Conservation (phyloP, 202 grass and related monocot genomes). For the Saccharum hybrid region DNA sequence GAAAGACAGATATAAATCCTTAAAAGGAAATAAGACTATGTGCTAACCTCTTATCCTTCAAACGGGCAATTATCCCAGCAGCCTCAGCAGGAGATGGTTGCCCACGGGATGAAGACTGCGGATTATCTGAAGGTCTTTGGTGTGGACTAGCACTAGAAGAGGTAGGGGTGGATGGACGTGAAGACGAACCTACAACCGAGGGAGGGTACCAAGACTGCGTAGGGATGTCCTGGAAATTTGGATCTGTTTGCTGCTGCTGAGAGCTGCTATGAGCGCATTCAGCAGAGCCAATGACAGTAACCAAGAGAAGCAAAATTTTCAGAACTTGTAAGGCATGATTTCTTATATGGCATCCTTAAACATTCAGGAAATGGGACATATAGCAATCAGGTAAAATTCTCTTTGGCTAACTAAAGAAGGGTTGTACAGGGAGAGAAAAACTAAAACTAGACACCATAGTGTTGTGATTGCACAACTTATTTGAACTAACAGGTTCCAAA, state of each 20-base stretch:
- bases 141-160: constrained; percentile 52
- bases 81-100: constrained; percentile 83
- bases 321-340: neutral
- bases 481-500: constrained; percentile 5
- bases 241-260: constrained; percentile 62
- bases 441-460: neutral
- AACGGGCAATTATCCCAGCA: constrained; percentile 69
- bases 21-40: constrained; percentile 23
- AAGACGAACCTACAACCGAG: constrained; percentile 67
- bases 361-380: constrained; percentile 8
- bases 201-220: constrained; percentile 85
- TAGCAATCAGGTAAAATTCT: neutral
- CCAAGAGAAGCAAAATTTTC: neutral
- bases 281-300: constrained; percentile 20
- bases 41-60: constrained; percentile 85
- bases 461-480: neutral
- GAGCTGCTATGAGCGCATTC: constrained; percentile 52
- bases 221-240: constrained; percentile 70
- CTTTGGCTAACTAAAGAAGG: constrained; percentile 1
- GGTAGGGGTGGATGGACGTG: constrained; percentile 60
- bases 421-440: neutral
- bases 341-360: neutral
- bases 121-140: constrained; percentile 66
- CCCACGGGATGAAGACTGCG: constrained; percentile 57
- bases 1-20: constrained; percentile 1